Conservation (phyloP, 768 basidiomycete species). For the Tylopilus cervinicoccineus region DNA sequence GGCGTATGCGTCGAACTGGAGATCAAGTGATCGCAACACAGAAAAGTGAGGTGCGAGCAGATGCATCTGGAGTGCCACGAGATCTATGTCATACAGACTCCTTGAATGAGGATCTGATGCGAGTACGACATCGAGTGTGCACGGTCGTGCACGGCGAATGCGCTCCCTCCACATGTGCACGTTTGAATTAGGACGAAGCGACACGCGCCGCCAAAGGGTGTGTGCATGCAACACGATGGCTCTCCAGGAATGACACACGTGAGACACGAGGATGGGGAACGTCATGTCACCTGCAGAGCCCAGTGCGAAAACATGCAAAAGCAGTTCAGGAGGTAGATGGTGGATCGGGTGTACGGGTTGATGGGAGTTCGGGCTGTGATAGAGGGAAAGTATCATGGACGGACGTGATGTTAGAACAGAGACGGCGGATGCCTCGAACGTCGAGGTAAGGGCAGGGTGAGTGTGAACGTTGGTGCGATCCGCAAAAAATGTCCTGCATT, state of each 20-base stretch:
- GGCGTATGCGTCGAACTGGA: constrained; percentile 50
- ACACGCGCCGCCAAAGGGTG: constrained; percentile 60
- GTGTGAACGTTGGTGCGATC: constrained; percentile 20
- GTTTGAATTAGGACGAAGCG: constrained; percentile 39
- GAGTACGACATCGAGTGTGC: constrained; percentile 58
- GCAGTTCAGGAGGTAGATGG: constrained; percentile 57
- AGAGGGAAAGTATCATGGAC: constrained; percentile 26
- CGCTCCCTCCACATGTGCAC: constrained; percentile 61
- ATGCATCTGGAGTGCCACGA: constrained; percentile 61
- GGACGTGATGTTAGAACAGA: constrained; percentile 22
- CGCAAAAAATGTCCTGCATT: constrained; percentile 15
- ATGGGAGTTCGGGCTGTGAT: constrained; percentile 19
- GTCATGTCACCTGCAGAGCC: constrained; percentile 53
- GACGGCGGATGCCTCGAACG: constrained; percentile 12
- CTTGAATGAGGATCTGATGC: constrained; percentile 32
- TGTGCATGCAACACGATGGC: constrained; percentile 57
- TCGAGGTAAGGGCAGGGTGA: constrained; percentile 15
- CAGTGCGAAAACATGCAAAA: constrained; percentile 59
- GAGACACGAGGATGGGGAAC: constrained; percentile 61
- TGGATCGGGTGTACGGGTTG: constrained; percentile 48
- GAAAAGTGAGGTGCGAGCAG: constrained; percentile 44
- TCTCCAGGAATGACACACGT: constrained; percentile 67
- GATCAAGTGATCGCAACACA: constrained; percentile 60
- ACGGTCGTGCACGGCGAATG: constrained; percentile 55
- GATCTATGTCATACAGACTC: constrained; percentile 30